Conservation (phyloP, 202 grass and related monocot species). For the Sporobolus alterniflorus region DNA sequence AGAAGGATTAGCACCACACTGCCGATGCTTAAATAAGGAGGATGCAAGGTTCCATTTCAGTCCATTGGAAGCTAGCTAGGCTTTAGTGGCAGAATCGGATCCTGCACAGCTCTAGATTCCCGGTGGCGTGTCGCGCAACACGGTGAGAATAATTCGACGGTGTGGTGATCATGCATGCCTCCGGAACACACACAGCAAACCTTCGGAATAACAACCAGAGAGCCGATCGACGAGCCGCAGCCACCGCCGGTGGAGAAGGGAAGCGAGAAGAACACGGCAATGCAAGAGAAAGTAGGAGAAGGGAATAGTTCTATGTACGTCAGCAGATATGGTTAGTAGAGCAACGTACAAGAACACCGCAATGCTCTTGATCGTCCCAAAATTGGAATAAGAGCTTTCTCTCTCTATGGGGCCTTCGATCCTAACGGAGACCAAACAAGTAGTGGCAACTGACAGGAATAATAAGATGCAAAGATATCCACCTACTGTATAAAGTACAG, state of each 20-base stretch:
- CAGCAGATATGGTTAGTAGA: conserved; percentile 9
- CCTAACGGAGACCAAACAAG: conserved; percentile 37
- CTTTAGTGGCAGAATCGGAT: conserved; percentile 38
- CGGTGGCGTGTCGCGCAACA: conserved; percentile 42
- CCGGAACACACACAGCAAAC: not conserved
- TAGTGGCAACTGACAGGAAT: conserved; percentile 37
- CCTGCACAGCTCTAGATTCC: conserved; percentile 36
- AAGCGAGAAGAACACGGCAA: conserved; percentile 27
- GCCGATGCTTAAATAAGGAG: conserved; percentile 35
- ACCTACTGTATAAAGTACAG: conserved; percentile 21
- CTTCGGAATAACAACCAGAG: conserved; percentile 33
- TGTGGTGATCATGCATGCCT: conserved; percentile 6
- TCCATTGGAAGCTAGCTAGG: conserved; percentile 29
- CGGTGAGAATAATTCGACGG: conserved; percentile 51
- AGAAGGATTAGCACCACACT: conserved; percentile 25
- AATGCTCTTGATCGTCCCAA: conserved; percentile 30
- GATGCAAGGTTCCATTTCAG: conserved; percentile 17
- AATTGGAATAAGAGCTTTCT: conserved; percentile 53
- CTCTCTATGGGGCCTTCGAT: conserved; percentile 1
- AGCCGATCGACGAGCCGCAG: conserved; percentile 5
- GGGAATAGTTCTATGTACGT: not conserved
- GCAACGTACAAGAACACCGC: conserved; percentile 43
- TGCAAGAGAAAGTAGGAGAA: conserved; percentile 41
- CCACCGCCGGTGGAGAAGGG: conserved; percentile 19
- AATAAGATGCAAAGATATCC: conserved; percentile 50